Base-by-base conservation (phyloP, 2,329 filamentous ascomycete genomes). In the Nothopassalora personata region DNA sequence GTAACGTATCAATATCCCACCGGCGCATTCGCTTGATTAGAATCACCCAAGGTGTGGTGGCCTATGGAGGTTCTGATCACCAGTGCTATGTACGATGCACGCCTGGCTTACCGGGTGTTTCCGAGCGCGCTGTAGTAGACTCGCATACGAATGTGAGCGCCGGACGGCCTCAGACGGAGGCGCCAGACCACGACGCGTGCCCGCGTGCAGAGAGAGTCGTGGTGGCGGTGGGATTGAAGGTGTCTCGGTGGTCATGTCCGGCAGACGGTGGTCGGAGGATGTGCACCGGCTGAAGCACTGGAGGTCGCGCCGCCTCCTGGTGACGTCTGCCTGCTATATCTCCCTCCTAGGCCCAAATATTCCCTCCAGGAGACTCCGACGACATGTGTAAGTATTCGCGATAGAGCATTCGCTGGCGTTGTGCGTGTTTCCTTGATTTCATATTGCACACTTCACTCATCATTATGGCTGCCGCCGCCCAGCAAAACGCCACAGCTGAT, bases 401-500 rank as follows among this genome's bases (percentile, higher is more conserved):
- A 13, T 39, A 33, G 23, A 18, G 54, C 58, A 52, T 46, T 28
- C 23, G 54, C 36, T 47, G 58, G 58, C 50, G 58, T 60, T 57
- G 58, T 60, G 47, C 50, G 54, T 59, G 50, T 55, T 46, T 43
- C 11, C 18, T 48, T 15, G 27, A 51, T 33, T 53, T 36, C 43
- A 28, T 46, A 31, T 30, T 15, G 5, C 23, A 39, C 58, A 51
- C 50, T 23, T 15, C 39, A 18, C 31, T 19, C 60, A 62, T 55
- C 61, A 62, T 55, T 48, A 54, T 66, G 53, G 58, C n/a, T n/a
- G n/a, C 48, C 49, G 56, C 43, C 18, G 39, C 15, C 45, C 23
- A 53, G 48, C 51, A 46, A n/a, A 33, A 53, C 39, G n/a, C 13
- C 39, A 60, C 64, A 61, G 65, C 66, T 19, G 81, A 88, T 64